Conservation (phyloP, 2,329 filamentous ascomycete species). For the Plenodomus biglobosus region DNA sequence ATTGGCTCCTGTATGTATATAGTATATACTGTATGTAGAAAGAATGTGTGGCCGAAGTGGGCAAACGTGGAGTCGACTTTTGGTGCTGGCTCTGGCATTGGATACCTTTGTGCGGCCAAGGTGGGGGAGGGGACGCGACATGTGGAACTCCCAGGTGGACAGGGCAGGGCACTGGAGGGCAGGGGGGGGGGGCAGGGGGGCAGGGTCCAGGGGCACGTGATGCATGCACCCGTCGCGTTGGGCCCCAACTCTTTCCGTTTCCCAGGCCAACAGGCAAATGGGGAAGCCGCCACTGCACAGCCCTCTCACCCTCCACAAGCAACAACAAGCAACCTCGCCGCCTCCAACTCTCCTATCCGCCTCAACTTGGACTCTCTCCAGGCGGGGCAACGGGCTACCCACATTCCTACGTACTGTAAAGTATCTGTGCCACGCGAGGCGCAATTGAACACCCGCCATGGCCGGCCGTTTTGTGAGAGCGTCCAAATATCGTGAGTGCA, state of each 20-base stretch:
- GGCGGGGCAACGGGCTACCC: background rate
- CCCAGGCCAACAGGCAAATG: too few species aligned
- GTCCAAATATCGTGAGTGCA: constrained; percentile 67
- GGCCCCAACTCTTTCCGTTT: background rate
- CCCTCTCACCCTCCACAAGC: too few species aligned
- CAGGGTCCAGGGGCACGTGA: background rate
- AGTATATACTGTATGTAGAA: too few species aligned
- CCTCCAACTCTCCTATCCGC: background rate
- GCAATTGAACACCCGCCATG: constrained; percentile 50
- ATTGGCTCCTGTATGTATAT: background rate
- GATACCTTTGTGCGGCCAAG: too few species aligned
- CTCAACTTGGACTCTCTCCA: background rate
- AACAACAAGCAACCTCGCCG: background rate
- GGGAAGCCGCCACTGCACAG: background rate
- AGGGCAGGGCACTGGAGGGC: too few species aligned
- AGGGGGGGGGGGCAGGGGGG: too few species aligned
- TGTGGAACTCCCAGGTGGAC: too few species aligned
- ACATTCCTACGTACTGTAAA: constrained; percentile 1
- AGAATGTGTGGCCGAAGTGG: background rate
- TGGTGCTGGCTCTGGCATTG: too few species aligned
- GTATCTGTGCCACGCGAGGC: background rate
- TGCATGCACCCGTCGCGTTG: background rate
- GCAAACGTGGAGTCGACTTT: background rate
- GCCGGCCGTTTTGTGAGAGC: constrained; percentile 72
- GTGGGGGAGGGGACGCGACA: background rate